Evolutionary conservation across 73 alveolate genomes (phyloP).

Genomic region (Stentor coeruleus): DNA sequence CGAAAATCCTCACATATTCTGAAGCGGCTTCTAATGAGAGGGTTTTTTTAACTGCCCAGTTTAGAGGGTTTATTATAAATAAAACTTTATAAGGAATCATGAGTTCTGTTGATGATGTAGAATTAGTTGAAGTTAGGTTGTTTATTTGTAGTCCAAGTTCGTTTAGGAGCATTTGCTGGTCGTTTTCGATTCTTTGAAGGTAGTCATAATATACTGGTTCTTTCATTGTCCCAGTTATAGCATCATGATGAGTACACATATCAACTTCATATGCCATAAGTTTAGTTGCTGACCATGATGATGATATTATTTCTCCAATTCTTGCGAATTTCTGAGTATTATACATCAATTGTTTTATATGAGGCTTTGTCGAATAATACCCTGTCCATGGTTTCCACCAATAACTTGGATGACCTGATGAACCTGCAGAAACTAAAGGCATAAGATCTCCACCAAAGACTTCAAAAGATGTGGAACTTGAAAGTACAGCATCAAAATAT

Average conservation of each 20-base stretch:
- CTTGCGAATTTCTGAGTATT: too few species aligned
- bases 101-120: neutral
- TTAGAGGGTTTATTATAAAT: neutral
- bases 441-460: neutral
- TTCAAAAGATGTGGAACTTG: neutral
- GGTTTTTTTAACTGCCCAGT: neutral
- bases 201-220: neutral
- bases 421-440: neutral
- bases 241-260: neutral
- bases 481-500: neutral
- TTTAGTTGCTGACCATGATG: too few species aligned
- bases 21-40: neutral
- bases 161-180: neutral
- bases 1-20: neutral
- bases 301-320: too few species aligned
- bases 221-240: conserved; percentile 3
- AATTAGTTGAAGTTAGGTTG: too few species aligned
- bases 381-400: neutral
- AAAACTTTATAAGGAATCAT: neutral
- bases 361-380: conserved; percentile 37
- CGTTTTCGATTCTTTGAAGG: neutral
- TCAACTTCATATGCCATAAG: neutral
- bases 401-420: neutral
- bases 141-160: too few species aligned
- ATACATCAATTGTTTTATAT: conserved; percentile 41